phyloP scores from a whole-genome alignment of 2,329 filamentous ascomycete genomes.

The Gnomoniopsis smithogilvyi region DNA sequence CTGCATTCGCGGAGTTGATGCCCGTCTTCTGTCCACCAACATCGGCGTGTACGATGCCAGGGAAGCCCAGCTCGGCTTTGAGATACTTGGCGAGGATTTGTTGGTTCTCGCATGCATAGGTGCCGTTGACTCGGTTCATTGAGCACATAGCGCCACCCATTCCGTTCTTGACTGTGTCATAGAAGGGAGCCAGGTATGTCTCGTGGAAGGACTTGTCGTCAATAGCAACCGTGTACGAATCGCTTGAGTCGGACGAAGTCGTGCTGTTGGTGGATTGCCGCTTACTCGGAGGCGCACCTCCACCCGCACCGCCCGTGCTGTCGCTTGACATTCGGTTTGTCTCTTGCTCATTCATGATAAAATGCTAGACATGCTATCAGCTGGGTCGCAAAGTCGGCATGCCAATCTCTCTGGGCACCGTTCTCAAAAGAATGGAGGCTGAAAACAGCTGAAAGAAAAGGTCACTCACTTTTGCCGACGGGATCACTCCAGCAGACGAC shows the following conservation, averaged over 20 bases:
- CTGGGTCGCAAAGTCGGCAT: too few species aligned
- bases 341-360: constrained; percentile 65
- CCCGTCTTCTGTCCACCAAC: constrained; percentile 67
- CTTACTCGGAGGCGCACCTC: too few species aligned
- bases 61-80: constrained; percentile 64
- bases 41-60: constrained; percentile 59
- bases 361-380: too few species aligned
- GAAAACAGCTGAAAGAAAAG: too few species aligned
- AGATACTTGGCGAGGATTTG: constrained; percentile 59
- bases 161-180: constrained; percentile 55
- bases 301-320: too few species aligned
- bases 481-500: too few species aligned
- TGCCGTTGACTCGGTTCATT: constrained; percentile 65
- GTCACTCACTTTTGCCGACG: too few species aligned
- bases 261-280: constrained; percentile 65
- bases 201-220: constrained; percentile 61
- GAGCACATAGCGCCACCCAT: constrained; percentile 48
- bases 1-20: constrained; percentile 57
- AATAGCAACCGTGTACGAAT: too few species aligned
- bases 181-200: constrained; percentile 62
- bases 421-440: too few species aligned
- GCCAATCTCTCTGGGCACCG: too few species aligned
- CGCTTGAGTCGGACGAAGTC: constrained; percentile 50
- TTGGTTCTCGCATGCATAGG: constrained; percentile 64
- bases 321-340: constrained; percentile 33